These are phyloP conservation scores for Phlebopus sp. DNA, from an alignment of 1,284 basidiomycete species.

Conservation along the genomic window DNA sequence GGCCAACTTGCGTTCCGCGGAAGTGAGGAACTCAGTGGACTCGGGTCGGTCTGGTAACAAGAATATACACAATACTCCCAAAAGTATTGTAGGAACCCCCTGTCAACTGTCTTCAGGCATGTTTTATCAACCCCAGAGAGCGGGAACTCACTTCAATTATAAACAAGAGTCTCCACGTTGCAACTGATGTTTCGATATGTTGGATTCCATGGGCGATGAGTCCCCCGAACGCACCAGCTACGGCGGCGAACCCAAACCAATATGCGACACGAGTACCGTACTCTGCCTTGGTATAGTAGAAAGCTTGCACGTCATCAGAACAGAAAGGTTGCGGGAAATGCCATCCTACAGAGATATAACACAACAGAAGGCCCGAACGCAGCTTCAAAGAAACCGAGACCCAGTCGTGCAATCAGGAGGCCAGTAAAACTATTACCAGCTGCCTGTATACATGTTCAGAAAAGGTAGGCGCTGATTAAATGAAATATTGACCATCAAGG, in stretches of 20 bases:
- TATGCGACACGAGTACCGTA: slow-evolving; percentile 70
- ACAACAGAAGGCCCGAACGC: slow-evolving; percentile 48
- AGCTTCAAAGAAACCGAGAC: slow-evolving; percentile 69
- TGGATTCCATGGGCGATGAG: slow-evolving; percentile 72
- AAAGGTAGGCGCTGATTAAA: neutral
- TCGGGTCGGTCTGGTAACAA: slow-evolving; percentile 79
- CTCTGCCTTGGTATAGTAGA: slow-evolving; percentile 74
- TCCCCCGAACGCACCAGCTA: slow-evolving; percentile 77
- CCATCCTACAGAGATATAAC: slow-evolving; percentile 63
- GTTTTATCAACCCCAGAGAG: neutral
- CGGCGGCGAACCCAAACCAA: slow-evolving; percentile 79
- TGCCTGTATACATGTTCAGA: slow-evolving; percentile 39
- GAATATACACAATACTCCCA: slow-evolving; percentile 64
- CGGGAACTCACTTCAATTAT: slow-evolving; percentile 62
- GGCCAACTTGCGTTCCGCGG: slow-evolving; percentile 71
- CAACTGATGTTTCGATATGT: slow-evolving; percentile 47
- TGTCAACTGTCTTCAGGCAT: slow-evolving; percentile 19
- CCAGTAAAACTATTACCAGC: slow-evolving; percentile 55
- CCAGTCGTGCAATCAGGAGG: slow-evolving; percentile 56
- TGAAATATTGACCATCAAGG: slow-evolving; percentile 53
- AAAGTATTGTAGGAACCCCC: slow-evolving; percentile 65
- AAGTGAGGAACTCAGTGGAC: slow-evolving; percentile 65
- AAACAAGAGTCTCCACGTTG: slow-evolving; percentile 70
- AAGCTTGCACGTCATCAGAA: slow-evolving; percentile 40
- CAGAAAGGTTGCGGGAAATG: neutral